phyloP scores from a whole-genome alignment of 2,329 filamentous ascomycete species.

The Pseudogymnoascus sp. region DNA sequence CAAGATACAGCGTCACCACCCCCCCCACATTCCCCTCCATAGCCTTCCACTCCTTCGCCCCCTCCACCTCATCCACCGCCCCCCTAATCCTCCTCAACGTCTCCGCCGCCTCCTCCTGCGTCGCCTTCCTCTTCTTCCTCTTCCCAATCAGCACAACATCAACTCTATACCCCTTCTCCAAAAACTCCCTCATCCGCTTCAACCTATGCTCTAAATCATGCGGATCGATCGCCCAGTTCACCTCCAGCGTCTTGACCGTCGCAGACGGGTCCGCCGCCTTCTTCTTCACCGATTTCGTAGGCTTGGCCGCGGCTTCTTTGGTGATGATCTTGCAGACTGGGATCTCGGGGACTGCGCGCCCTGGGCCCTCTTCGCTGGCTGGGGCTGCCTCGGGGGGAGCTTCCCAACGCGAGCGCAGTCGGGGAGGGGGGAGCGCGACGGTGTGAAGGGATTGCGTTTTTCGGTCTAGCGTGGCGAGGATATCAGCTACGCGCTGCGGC shows the following conservation, averaged over 20 bases:
- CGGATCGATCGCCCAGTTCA: constrained; percentile 77
- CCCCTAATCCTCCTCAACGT: constrained; percentile 45
- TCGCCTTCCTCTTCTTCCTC: constrained; percentile 51
- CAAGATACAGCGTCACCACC: constrained; percentile 28
- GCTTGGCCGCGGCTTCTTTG: constrained; percentile 39
- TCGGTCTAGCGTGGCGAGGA: constrained; percentile 39
- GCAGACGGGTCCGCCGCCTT: constrained; percentile 32
- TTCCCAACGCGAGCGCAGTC: constrained; percentile 10
- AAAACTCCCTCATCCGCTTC: constrained; percentile 56
- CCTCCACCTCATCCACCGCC: constrained; percentile 25
- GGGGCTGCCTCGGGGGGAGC: neutral
- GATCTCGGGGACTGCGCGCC: constrained; percentile 32
- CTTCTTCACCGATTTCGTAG: constrained; percentile 36
- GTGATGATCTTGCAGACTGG: constrained; percentile 66
- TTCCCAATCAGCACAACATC: constrained; percentile 64
- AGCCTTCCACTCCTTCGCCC: constrained; percentile 36
- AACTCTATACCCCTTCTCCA: constrained; percentile 66
- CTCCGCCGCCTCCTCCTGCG: constrained; percentile 48
- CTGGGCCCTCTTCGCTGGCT: constrained; percentile 19
- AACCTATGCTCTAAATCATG: constrained; percentile 69
- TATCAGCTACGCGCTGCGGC: constrained; percentile 24
- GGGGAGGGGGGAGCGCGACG: constrained; percentile 30
- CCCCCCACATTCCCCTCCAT: constrained; percentile 38
- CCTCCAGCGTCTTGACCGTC: constrained; percentile 66
- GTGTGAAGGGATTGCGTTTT: constrained; percentile 42